These are phyloP conservation scores for Vitis hybrid DNA, from an alignment of 177 flowering plant genomes.

Conservation along the genomic window DNA sequence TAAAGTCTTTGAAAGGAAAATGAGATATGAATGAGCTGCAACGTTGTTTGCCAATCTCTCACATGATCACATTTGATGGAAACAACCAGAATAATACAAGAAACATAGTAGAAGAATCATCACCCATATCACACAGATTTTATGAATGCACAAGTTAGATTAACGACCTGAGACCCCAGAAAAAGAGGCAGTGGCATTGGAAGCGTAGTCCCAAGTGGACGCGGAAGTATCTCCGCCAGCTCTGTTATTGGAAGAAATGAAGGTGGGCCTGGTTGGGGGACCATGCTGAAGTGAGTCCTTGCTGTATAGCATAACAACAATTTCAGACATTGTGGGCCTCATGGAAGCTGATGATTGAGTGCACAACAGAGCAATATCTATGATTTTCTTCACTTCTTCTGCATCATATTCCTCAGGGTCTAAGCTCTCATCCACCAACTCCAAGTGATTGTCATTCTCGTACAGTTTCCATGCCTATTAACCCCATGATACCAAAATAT, in stretches of 20 bases:
- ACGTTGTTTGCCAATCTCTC: no score
- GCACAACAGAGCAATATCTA: constrained; percentile 45
- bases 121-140: no score
- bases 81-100: no score
- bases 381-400: constrained; percentile 32
- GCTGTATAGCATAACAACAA: constrained; percentile 25
- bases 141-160: no score
- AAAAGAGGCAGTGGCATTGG: no score
- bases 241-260: background rate
- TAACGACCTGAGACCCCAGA: no score
- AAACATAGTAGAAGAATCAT: no score
- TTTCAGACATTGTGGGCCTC: constrained; percentile 54
- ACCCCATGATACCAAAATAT: background rate
- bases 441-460: constrained; percentile 28
- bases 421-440: constrained; percentile 37
- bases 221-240: no score
- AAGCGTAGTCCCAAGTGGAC: no score
- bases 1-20: no score
- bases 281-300: constrained; percentile 4
- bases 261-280: constrained; percentile 21
- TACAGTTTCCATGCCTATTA: constrained; percentile 44
- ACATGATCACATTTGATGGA: no score
- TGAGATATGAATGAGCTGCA: no score
- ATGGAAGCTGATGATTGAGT: constrained; percentile 30
- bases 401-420: constrained; percentile 27